Conservation (phyloP, 257 asterid genomes). For the Cynanchum wilfordii region DNA sequence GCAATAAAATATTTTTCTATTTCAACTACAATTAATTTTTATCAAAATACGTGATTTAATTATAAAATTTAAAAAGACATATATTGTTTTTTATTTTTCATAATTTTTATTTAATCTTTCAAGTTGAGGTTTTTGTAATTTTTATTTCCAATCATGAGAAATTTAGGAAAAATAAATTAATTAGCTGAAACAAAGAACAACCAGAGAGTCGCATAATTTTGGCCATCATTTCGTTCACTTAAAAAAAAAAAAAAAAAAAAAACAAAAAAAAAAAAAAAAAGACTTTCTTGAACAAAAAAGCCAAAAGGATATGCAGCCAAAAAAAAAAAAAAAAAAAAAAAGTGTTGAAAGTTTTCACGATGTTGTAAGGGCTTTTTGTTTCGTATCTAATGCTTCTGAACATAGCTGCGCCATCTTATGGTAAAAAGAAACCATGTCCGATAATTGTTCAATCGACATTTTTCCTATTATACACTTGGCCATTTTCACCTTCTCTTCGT, state of each 20-base stretch:
- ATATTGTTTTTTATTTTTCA: no score
- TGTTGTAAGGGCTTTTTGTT: constrained; percentile 28
- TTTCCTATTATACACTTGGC: constrained; percentile 46
- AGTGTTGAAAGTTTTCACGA: constrained; percentile 1
- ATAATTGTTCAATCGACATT: constrained; percentile 64
- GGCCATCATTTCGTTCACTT: not conserved
- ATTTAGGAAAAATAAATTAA: no score
- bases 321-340: not conserved
- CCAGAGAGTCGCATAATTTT: not conserved
- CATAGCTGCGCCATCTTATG: constrained; percentile 68
- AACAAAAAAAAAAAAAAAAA: not conserved
- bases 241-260: not conserved
- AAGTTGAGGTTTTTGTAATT: no score
- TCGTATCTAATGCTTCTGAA: constrained; percentile 58
- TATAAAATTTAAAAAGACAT: no score
- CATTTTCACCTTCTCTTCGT: constrained; percentile 47
- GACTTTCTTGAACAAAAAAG: no score
- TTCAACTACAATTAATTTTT: no score
- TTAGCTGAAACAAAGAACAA: no score
- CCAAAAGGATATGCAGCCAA: not conserved
- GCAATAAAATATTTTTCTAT: no score
- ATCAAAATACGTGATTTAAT: no score
- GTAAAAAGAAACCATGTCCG: constrained; percentile 52
- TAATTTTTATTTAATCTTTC: no score
- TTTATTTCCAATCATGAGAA: no score